Percentiles rank a stretch among this genome's conserved stretches.
These are phyloP conservation scores for Trichoderma aggressivum DNA, from an alignment of 2,329 filamentous ascomycete genomes.

Conservation along the genomic window DNA sequence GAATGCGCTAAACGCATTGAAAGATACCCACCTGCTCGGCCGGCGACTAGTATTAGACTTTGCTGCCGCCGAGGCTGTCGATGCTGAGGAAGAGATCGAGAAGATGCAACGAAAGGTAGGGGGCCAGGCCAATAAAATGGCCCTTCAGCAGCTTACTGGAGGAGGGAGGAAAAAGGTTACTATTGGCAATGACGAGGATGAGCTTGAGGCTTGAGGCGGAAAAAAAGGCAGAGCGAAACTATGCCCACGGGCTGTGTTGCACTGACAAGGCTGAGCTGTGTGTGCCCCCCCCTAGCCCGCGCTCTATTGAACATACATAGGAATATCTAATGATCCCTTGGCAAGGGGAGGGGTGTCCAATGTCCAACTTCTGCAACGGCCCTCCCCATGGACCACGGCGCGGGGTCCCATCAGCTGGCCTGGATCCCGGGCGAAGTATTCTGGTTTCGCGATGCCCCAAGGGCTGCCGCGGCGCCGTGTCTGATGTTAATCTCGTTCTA, in stretches of 20 bases:
- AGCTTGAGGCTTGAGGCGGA: conserved; percentile 39
- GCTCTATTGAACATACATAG: conserved; percentile 12
- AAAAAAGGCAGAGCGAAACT: conserved; percentile 21
- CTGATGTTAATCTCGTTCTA: conserved; percentile 41
- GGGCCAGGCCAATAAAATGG: conserved; percentile 84
- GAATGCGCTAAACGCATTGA: conserved; percentile 86
- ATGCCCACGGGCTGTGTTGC: conserved; percentile 20
- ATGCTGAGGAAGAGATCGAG: conserved; percentile 92
- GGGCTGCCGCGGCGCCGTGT: conserved; percentile 30
- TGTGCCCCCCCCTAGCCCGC: conserved; percentile 15
- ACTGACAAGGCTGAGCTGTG: conserved; percentile 17
- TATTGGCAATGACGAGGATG: conserved; percentile 69
- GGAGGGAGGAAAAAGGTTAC: conserved; percentile 84
- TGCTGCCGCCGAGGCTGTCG: conserved; percentile 80
- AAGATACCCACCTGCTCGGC: conserved; percentile 89
- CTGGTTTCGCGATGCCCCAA: conserved; percentile 26
- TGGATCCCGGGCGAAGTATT: conserved; percentile 29
- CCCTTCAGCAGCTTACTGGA: conserved; percentile 81
- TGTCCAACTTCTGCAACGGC: conserved; percentile 5
- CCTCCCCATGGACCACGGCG: not conserved
- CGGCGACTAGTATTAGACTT: conserved; percentile 88
- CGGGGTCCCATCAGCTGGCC: conserved; percentile 18
- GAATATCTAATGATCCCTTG: conserved; percentile 23
- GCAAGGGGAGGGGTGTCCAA: conserved; percentile 19
- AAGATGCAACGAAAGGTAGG: conserved; percentile 97